phyloP scores from a whole-genome alignment of 306 rosid genomes.

The Cicer bijugum region DNA sequence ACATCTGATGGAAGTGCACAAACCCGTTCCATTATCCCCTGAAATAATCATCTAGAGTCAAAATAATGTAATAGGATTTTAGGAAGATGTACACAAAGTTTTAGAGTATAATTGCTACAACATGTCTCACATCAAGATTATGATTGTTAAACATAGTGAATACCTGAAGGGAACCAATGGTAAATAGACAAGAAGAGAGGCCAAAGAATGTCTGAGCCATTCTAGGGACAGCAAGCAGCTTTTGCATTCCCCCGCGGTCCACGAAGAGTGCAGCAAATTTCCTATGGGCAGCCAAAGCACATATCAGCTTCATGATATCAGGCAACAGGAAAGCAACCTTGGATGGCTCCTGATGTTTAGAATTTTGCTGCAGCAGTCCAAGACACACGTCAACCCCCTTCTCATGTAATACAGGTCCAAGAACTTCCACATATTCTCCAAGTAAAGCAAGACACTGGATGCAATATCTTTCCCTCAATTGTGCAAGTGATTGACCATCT shows the following conservation, averaged over 20 bases:
- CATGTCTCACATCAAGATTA: conserved; percentile 15
- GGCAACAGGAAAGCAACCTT: conserved; percentile 76
- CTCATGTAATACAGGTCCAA: conserved; percentile 95
- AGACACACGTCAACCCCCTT: conserved; percentile 97
- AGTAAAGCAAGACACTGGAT: conserved; percentile 93
- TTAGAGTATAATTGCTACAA: not conserved
- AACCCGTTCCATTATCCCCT: conserved; percentile 97
- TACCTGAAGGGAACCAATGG: conserved; percentile 98
- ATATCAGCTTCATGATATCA: conserved; percentile 92
- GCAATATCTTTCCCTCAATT: conserved; percentile 88
- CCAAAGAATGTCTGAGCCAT: conserved; percentile 80
- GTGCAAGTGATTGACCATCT: conserved; percentile 68
- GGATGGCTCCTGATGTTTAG: conserved; percentile 67
- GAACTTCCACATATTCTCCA: conserved; percentile 98
- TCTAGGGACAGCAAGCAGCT: conserved; percentile 93
- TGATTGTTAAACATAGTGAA: conserved; percentile 10
- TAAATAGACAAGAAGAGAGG: conserved; percentile 87
- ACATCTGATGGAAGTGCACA: conserved; percentile 94
- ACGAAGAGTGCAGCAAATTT: conserved; percentile 96
- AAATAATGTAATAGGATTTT: conserved; percentile 13
- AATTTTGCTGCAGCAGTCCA: conserved; percentile 78
- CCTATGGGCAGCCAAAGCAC: conserved; percentile 96
- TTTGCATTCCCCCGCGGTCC: conserved; percentile 95
- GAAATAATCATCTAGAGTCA: conserved; percentile 40
- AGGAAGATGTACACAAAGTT: not conserved